Percentiles rank a stretch among this genome's conserved stretches.
These are phyloP conservation scores for Ceratocystis harringtonii DNA, from an alignment of 2,329 filamentous ascomycete species.

Conservation along the genomic window DNA sequence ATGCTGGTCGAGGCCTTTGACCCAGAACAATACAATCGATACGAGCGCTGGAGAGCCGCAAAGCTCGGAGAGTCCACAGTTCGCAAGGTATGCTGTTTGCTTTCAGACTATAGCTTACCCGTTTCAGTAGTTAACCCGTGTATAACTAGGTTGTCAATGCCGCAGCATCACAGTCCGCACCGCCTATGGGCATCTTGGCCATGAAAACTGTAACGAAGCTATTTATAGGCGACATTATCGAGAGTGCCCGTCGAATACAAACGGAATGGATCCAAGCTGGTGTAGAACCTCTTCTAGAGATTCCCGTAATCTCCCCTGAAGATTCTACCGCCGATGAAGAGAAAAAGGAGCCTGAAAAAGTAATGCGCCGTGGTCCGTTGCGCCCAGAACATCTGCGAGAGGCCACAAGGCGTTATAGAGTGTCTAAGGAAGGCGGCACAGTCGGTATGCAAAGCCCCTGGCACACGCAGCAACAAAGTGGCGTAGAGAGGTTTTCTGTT, in stretches of 20 bases:
- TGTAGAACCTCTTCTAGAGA: constrained; percentile 42
- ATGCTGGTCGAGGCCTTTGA: constrained; percentile 53
- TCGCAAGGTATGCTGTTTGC: constrained; percentile 38
- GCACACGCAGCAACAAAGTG: constrained; percentile 45
- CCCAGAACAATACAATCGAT: constrained; percentile 51
- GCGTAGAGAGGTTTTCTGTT: constrained; percentile 43
- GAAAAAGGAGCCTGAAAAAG: constrained; percentile 11
- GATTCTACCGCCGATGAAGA: constrained; percentile 19
- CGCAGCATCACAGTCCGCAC: constrained; percentile 65
- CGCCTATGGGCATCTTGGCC: constrained; percentile 56
- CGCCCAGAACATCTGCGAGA: constrained; percentile 62
- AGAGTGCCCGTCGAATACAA: constrained; percentile 54
- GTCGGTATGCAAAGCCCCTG: constrained; percentile 45
- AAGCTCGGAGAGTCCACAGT: constrained; percentile 55
- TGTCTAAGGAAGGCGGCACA: constrained; percentile 46
- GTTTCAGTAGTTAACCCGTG: neutral
- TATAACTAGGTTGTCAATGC: constrained; percentile 54
- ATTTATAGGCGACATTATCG: constrained; percentile 62
- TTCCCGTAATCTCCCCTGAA: constrained; percentile 29
- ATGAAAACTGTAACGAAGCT: constrained; percentile 63
- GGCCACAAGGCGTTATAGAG: constrained; percentile 53
- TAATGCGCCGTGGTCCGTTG: constrained; percentile 38
- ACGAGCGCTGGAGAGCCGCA: constrained; percentile 54
- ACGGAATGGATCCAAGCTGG: constrained; percentile 50
- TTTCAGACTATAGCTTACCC: constrained; percentile 4